Evolutionary conservation across 1,139 yeast species (phyloP).

Genomic region (Waltiozyma sp.): DNA sequence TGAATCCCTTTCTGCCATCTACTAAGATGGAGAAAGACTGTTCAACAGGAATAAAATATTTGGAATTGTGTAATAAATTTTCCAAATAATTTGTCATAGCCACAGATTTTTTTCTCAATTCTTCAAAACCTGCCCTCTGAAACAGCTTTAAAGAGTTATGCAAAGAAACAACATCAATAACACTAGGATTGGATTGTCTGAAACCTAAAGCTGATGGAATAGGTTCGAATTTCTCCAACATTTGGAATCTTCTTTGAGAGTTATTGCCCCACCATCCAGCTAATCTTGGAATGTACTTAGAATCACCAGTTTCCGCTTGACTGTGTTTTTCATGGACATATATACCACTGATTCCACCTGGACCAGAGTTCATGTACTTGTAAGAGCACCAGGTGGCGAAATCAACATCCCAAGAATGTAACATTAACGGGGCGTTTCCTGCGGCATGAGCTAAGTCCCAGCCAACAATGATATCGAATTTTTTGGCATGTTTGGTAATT

Average conservation of each 20-base stretch:
- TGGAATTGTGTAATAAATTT: slow-evolving; percentile 30
- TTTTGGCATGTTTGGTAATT: slow-evolving; percentile 54
- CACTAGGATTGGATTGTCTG: slow-evolving; percentile 89
- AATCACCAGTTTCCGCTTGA: slow-evolving; percentile 21
- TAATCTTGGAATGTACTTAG: slow-evolving; percentile 45
- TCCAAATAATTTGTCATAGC: slow-evolving; percentile 49
- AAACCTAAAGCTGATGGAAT: slow-evolving; percentile 76
- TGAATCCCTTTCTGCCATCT: slow-evolving; percentile 36
- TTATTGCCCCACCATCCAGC: slow-evolving; percentile 99
- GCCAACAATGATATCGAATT: slow-evolving; percentile 51
- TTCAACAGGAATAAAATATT: slow-evolving; percentile 31
- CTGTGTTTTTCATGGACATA: slow-evolving; percentile 53
- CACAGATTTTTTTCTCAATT: slow-evolving; percentile 45
- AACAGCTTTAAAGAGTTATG: slow-evolving; percentile 57
- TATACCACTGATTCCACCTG: slow-evolving; percentile 83
- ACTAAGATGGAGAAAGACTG: too few relatives aligned
- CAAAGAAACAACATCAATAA: slow-evolving; percentile 66
- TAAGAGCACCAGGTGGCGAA: slow-evolving; percentile 94
- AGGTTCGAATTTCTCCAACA: slow-evolving; percentile 74
- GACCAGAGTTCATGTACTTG: slow-evolving; percentile 85
- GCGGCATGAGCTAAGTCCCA: slow-evolving; percentile 97
- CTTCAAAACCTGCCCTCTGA: slow-evolving; percentile 52
- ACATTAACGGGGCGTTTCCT: slow-evolving; percentile 66
- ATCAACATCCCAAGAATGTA: slow-evolving; percentile 87
- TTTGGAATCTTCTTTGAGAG: slow-evolving; percentile 55